phyloP scores from a whole-genome alignment of 129 eudicot genomes.

The Kitagawia praeruptora region DNA sequence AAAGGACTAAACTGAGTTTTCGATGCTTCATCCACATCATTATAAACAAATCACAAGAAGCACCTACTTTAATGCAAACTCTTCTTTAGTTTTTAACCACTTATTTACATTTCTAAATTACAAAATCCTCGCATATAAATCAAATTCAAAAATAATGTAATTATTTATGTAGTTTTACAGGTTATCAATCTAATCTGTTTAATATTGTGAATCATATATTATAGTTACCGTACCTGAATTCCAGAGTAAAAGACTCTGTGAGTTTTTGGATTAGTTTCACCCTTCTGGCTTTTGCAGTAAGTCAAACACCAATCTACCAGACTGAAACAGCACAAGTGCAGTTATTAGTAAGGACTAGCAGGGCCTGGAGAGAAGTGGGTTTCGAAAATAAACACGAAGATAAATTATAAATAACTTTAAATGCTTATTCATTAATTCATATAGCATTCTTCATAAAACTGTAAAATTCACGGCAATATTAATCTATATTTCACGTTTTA shows the following conservation, averaged over 20 bases:
- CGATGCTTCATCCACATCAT: slow-evolving; percentile 47
- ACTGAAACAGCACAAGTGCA: slow-evolving; percentile 32
- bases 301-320: slow-evolving; percentile 69
- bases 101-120: neutral
- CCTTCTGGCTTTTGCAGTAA: slow-evolving; percentile 42
- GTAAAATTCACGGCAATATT: neutral
- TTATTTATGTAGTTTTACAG: neutral
- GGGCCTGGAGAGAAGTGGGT: neutral
- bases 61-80: neutral
- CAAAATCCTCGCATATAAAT: neutral
- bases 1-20: slow-evolving; percentile 44
- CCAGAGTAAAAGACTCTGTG: slow-evolving; percentile 84
- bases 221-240: slow-evolving; percentile 53
- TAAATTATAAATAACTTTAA: neutral
- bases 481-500: neutral
- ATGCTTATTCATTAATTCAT: neutral
- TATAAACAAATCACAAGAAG: too few species aligned
- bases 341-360: neutral
- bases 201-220: neutral
- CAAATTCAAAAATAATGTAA: neutral
- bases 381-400: neutral
- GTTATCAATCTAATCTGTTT: neutral
- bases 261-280: slow-evolving; percentile 44
- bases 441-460: neutral
- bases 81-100: neutral